Percentiles rank a stretch among this genome's conserved stretches.
Evolutionary conservation across 179 eudicot species (phyloP).

Genomic region (Drosera spatulata): DNA sequence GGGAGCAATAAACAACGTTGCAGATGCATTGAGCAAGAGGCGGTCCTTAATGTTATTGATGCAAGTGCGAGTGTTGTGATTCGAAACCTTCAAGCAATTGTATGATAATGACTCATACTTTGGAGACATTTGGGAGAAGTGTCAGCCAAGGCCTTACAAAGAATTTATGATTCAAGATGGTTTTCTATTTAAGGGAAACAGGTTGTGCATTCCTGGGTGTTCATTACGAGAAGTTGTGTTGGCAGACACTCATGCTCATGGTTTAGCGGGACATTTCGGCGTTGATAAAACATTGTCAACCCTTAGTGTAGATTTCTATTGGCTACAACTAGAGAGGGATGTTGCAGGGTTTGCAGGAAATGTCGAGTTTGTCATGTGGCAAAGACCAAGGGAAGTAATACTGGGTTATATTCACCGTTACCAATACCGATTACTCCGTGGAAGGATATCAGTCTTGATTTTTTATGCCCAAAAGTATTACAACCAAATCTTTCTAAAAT

Average conservation of each 20-base stretch:
- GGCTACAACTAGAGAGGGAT: neutral
- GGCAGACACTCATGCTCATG: no score
- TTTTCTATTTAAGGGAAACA: no score
- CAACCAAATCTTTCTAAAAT: no score
- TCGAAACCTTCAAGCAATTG: neutral
- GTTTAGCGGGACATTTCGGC: neutral
- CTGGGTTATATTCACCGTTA: neutral
- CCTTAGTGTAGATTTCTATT: neutral
- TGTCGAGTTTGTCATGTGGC: constrained; percentile 2
- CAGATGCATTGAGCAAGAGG: neutral
- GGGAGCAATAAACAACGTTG: neutral
- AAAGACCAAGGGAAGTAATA: neutral
- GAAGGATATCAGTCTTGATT: neutral
- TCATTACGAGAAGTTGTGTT: no score
- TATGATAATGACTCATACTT: no score
- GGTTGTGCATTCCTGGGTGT: no score
- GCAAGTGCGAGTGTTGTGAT: neutral
- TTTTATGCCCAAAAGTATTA: no score
- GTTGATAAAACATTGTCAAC: neutral
- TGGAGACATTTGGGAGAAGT: no score
- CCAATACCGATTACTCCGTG: neutral
- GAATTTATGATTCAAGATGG: no score
- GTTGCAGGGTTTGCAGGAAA: neutral
- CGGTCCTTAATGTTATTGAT: neutral
- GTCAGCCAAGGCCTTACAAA: no score